Percentiles rank a stretch among this genome's conserved stretches.
Evolutionary conservation across 176 grass and related monocot species (phyloP).

Genomic region (Pontederia crassipes): DNA sequence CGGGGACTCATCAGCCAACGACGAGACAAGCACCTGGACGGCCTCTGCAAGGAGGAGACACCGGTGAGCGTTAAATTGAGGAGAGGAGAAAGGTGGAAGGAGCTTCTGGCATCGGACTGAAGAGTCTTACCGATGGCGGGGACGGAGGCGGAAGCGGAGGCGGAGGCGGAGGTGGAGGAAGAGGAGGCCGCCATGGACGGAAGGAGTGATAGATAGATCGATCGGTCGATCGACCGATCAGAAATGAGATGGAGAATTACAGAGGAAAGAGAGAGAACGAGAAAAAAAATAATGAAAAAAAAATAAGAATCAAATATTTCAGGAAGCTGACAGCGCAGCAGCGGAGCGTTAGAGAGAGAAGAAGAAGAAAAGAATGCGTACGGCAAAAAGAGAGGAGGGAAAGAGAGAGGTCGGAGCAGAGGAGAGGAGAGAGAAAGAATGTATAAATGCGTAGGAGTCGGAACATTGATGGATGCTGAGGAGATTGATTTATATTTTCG

Average conservation of each 20-base stretch:
- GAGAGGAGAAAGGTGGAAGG: neutral
- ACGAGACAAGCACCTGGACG: slow-evolving; percentile 82
- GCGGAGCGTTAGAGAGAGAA: neutral
- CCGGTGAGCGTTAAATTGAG: neutral
- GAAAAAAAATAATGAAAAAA: no score
- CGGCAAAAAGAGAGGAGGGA: neutral
- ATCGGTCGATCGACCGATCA: neutral
- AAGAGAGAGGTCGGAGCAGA: neutral
- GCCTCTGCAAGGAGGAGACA: slow-evolving; percentile 46
- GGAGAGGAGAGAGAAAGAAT: neutral
- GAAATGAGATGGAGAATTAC: neutral
- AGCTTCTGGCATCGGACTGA: neutral
- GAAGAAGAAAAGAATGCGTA: neutral
- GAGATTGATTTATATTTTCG: no score
- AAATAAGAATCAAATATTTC: no score
- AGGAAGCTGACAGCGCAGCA: slow-evolving; percentile 7
- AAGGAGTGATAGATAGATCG: neutral
- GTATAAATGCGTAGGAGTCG: no score
- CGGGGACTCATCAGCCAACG: slow-evolving; percentile 68
- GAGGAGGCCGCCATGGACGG: slow-evolving; percentile 61
- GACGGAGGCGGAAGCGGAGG: slow-evolving; percentile 41
- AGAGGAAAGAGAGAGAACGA: neutral
- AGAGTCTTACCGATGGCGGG: slow-evolving; percentile 45
- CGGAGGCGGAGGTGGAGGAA: slow-evolving; percentile 16
- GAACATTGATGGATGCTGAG: no score